These are phyloP conservation scores for Pseudofabraea citricarpa DNA, from an alignment of 2,329 filamentous ascomycete species.

Conservation along the genomic window DNA sequence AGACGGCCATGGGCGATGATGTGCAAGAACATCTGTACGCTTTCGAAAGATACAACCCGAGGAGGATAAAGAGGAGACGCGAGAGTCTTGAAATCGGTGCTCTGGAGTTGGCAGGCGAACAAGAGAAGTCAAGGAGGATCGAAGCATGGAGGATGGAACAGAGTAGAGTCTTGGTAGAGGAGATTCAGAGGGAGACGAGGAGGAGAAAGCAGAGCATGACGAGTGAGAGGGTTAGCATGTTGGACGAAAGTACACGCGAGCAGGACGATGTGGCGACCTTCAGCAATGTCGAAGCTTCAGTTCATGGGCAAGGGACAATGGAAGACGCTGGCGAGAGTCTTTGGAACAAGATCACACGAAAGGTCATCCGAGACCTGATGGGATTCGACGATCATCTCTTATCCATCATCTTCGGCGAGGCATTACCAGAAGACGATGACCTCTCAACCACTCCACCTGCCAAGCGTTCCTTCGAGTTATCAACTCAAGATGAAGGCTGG, in stretches of 20 bases:
- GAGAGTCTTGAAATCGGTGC: constrained; percentile 49
- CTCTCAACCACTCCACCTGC: constrained; percentile 24
- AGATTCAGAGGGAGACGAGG: constrained; percentile 82
- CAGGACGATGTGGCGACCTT: constrained; percentile 27
- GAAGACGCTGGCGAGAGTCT: constrained; percentile 55
- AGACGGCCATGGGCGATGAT: constrained; percentile 45
- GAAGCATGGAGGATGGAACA: constrained; percentile 92
- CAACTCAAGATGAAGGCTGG: constrained; percentile 48
- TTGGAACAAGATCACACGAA: constrained; percentile 76
- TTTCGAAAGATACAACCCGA: constrained; percentile 80
- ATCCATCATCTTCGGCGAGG: constrained; percentile 82
- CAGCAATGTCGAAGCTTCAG: constrained; percentile 18
- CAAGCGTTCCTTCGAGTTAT: constrained; percentile 6
- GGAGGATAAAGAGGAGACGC: constrained; percentile 50
- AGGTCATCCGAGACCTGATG: constrained; percentile 82
- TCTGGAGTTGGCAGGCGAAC: constrained; percentile 52
- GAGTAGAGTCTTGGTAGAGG: constrained; percentile 76
- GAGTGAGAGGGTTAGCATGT: constrained; percentile 34
- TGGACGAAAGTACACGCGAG: constrained; percentile 16
- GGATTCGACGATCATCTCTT: constrained; percentile 85
- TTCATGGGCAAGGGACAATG: constrained; percentile 23
- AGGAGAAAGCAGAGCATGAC: constrained; percentile 60
- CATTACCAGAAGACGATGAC: constrained; percentile 48
- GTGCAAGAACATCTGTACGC: constrained; percentile 84
- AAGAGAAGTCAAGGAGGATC: constrained; percentile 76